Evolutionary conservation across 2,329 filamentous ascomycete genomes (phyloP).

Genomic region (Coccinonectria pachysandricola): DNA sequence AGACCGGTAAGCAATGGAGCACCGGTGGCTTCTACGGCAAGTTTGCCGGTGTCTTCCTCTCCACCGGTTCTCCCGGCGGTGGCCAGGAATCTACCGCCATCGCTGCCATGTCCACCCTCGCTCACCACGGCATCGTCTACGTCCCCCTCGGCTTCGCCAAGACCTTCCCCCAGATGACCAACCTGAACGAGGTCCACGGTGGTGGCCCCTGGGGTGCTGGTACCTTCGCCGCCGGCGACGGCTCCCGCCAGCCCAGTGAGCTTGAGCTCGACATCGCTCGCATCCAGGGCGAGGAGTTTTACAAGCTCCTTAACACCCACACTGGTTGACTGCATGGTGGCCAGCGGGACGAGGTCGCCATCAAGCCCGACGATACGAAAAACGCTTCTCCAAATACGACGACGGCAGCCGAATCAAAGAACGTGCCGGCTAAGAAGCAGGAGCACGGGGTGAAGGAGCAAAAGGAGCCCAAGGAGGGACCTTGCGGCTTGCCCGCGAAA

Average conservation of each 20-base stretch:
- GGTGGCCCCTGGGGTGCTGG: conserved; percentile 90
- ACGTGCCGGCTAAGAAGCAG: conserved; percentile 10
- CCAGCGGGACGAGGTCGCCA: too few relatives aligned
- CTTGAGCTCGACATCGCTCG: conserved; percentile 72
- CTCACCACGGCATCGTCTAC: conserved; percentile 92
- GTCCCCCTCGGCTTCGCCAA: conserved; percentile 92
- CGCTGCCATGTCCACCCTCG: conserved; percentile 70
- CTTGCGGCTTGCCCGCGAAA: conserved; percentile 68
- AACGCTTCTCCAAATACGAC: conserved; percentile 16
- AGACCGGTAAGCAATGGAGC: conserved; percentile 76
- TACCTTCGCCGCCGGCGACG: conserved; percentile 71
- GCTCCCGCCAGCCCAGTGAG: conserved; percentile 67
- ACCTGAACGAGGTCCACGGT: conserved; percentile 72
- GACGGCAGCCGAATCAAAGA: conserved; percentile 13
- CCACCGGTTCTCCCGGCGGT: conserved; percentile 73
- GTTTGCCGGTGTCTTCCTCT: conserved; percentile 83
- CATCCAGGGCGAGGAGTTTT: conserved; percentile 80
- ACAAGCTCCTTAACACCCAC: conserved; percentile 57
- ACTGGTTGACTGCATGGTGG: conserved; percentile 70
- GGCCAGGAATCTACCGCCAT: conserved; percentile 88
- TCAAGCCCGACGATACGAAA: too few relatives aligned
- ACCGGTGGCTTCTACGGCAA: conserved; percentile 73
- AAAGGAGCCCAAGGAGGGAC: conserved; percentile 49
- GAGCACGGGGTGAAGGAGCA: conserved; percentile 21
- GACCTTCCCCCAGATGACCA: conserved; percentile 57